A percentile compares a stretch with the other conserved stretches of the same genome.
Conservation (phyloP, 306 rosid genomes). For the Lagenaria siceraria region DNA sequence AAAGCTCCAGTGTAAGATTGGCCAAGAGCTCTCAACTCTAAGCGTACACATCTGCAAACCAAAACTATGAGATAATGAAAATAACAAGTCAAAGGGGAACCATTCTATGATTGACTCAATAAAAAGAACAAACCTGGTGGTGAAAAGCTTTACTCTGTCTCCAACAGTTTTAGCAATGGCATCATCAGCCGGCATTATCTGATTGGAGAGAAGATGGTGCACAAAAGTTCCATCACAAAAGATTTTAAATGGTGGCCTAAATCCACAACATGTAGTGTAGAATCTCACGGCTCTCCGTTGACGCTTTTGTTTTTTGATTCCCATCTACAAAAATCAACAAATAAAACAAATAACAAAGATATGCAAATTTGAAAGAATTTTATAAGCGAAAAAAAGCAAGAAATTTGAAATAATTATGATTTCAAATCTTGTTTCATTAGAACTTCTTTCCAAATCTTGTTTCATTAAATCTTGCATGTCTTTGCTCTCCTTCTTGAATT, state of each 20-base stretch:
- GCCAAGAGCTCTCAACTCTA: slow-evolving; percentile 65
- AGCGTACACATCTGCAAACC: slow-evolving; percentile 41
- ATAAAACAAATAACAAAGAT: not conserved
- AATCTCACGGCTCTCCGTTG: slow-evolving; percentile 60
- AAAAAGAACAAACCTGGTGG: slow-evolving; percentile 38
- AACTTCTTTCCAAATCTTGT: too few relatives aligned
- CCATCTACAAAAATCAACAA: slow-evolving; percentile 31
- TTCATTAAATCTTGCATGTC: too few relatives aligned
- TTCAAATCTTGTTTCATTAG: too few relatives aligned
- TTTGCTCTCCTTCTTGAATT: too few relatives aligned
- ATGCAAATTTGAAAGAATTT: too few relatives aligned
- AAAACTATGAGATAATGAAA: not conserved
- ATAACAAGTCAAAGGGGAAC: not conserved
- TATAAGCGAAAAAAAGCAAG: too few relatives aligned
- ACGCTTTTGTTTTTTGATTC: slow-evolving; percentile 53
- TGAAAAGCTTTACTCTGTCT: slow-evolving; percentile 58
- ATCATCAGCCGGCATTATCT: slow-evolving; percentile 52
- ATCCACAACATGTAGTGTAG: slow-evolving; percentile 62
- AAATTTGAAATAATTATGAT: too few relatives aligned
- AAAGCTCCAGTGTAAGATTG: slow-evolving; percentile 32
- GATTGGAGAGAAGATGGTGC: slow-evolving; percentile 49
- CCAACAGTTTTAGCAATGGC: slow-evolving; percentile 43
- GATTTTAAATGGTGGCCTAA: slow-evolving; percentile 61
- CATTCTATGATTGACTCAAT: not conserved
- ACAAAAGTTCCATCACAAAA: slow-evolving; percentile 73